A percentile compares a stretch with the other conserved stretches of the same genome.
Conservation (phyloP, 2,329 filamentous ascomycete species). For the Aspergillus sp. region DNA sequence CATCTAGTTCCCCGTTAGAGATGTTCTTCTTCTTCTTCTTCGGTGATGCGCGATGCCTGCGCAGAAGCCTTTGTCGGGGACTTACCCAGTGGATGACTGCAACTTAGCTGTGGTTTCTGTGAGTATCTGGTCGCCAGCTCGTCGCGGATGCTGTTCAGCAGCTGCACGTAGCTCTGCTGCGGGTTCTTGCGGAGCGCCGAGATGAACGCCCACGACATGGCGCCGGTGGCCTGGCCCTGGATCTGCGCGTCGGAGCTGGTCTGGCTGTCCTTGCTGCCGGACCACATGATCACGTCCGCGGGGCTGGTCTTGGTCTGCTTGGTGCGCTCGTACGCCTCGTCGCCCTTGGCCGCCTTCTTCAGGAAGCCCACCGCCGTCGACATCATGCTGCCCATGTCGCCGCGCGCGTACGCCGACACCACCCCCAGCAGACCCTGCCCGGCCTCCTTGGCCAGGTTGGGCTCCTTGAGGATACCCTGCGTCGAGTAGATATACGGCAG, state of each 20-base stretch:
- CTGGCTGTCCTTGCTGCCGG: constrained; percentile 91
- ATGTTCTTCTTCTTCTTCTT: background rate
- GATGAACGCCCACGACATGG: constrained; percentile 98
- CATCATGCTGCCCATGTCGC: constrained; percentile 79
- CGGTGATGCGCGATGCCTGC: background rate
- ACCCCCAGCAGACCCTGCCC: constrained; percentile 63
- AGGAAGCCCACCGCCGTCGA: constrained; percentile 77
- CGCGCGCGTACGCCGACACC: constrained; percentile 74
- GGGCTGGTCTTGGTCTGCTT: constrained; percentile 87
- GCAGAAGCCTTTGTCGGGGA: constrained; percentile 11
- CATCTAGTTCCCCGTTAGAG: constrained; percentile 48
- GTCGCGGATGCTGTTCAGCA: constrained; percentile 92
- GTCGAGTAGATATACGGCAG: constrained; percentile 67
- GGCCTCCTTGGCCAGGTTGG: constrained; percentile 65
- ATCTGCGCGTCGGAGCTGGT: constrained; percentile 94
- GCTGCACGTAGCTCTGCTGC: constrained; percentile 91
- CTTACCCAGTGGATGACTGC: constrained; percentile 92
- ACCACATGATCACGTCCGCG: constrained; percentile 97
- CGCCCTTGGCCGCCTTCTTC: constrained; percentile 80
- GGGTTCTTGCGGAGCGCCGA: constrained; percentile 85
- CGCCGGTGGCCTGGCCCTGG: constrained; percentile 82
- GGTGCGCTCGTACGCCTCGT: constrained; percentile 75
- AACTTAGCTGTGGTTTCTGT: constrained; percentile 94
- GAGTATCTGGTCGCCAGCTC: constrained; percentile 81
- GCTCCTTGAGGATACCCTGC: constrained; percentile 66